Evolutionary conservation across 306 rosid genomes (phyloP).

Genomic region (Adenanthera pavonina): DNA sequence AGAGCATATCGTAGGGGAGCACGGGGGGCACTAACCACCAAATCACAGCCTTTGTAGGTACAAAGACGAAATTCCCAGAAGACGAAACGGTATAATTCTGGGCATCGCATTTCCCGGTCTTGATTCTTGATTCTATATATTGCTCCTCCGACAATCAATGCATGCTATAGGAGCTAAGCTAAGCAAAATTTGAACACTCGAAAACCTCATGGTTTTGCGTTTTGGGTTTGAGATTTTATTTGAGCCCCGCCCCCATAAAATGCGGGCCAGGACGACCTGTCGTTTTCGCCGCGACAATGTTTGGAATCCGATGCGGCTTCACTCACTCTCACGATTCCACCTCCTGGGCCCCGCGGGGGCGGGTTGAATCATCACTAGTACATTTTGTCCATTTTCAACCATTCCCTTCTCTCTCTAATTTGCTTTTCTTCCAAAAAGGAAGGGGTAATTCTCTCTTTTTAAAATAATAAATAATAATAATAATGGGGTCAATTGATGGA

Average conservation of each 20-base stretch:
- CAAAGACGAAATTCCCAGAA: constrained; percentile 34
- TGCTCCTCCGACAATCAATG: neutral
- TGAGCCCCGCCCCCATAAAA: constrained; percentile 41
- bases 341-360: neutral
- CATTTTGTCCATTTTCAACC: constrained; percentile 18
- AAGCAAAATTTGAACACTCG: neutral
- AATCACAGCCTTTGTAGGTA: constrained; percentile 15
- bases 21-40: constrained; percentile 19
- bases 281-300: constrained; percentile 48
- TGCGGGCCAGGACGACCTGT: constrained; percentile 41
- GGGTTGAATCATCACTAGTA: neutral
- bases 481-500: neutral
- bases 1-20: neutral
- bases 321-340: neutral
- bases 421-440: neutral
- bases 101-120: neutral
- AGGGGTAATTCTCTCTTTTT: neutral
- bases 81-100: constrained; percentile 24
- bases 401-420: neutral
- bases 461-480: too few species aligned
- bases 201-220: neutral
- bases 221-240: neutral
- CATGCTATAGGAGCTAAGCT: neutral
- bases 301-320: constrained; percentile 60
- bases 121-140: neutral